Evolutionary conservation across 2,329 filamentous ascomycete species (phyloP).

Genomic region (Scedosporium apiospermum): DNA sequence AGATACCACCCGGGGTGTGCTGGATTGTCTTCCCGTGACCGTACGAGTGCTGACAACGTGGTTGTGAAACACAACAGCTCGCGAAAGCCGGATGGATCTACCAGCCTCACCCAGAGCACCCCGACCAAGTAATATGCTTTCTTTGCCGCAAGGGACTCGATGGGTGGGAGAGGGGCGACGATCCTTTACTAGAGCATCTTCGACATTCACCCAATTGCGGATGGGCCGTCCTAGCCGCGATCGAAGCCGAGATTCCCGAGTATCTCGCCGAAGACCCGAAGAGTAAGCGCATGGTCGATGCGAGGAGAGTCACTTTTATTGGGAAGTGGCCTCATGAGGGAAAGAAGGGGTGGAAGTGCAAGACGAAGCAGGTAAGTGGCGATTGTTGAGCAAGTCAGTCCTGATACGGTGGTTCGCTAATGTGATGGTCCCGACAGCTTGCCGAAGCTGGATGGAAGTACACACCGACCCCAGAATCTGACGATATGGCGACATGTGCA

Average conservation of each 20-base stretch:
- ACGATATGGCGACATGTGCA: constrained; percentile 83
- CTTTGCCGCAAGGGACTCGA: constrained; percentile 75
- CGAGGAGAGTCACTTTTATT: constrained; percentile 76
- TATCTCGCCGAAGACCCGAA: constrained; percentile 65
- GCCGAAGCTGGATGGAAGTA: constrained; percentile 92
- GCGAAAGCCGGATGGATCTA: constrained; percentile 90
- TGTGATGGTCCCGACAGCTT: constrained; percentile 43
- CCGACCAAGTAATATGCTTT: constrained; percentile 87
- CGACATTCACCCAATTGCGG: constrained; percentile 75
- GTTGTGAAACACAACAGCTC: constrained; percentile 44
- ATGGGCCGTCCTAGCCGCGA: constrained; percentile 67
- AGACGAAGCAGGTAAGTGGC: constrained; percentile 64
- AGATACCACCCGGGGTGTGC: not conserved
- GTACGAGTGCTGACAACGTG: constrained; percentile 8
- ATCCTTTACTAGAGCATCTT: constrained; percentile 75
- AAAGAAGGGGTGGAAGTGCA: constrained; percentile 84
- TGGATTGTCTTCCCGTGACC: constrained; percentile 1
- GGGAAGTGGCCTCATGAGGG: constrained; percentile 80
- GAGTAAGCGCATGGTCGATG: constrained; percentile 60
- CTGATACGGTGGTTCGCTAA: constrained; percentile 11
- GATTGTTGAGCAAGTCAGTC: constrained; percentile 9
- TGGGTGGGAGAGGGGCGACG: constrained; percentile 84
- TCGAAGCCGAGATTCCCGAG: constrained; percentile 52
- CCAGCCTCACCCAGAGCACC: constrained; percentile 61
- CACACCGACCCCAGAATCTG: constrained; percentile 70